phyloP scores from a whole-genome alignment of 73 alveolate species.

The Blepharisma stoltei region DNA sequence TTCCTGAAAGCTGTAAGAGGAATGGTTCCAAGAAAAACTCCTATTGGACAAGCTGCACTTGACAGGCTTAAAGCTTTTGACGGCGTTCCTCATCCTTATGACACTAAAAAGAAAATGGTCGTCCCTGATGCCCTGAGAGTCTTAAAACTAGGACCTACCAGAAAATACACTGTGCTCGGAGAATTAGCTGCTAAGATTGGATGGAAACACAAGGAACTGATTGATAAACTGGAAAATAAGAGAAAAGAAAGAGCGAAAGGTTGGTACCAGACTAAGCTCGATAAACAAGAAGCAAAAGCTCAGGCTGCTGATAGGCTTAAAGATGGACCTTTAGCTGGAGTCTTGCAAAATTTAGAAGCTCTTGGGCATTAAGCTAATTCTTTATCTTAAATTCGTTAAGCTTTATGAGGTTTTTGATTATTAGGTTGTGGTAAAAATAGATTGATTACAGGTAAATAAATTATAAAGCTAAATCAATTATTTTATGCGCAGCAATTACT shows the following conservation, averaged over 20 bases:
- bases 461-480: too few species aligned
- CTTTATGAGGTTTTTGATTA: too few species aligned
- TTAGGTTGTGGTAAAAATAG: too few species aligned
- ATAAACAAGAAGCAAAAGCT: slow-evolving; percentile 35
- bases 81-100: slow-evolving; percentile 98
- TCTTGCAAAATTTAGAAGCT: background rate
- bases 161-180: slow-evolving; percentile 80
- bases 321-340: background rate
- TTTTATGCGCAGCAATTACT: too few species aligned
- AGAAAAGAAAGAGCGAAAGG: slow-evolving; percentile 67
- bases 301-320: slow-evolving; percentile 34
- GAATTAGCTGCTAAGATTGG: slow-evolving; percentile 87
- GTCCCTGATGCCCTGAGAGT: slow-evolving; percentile 92
- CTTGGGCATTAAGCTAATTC: slow-evolving; percentile 1
- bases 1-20: slow-evolving; percentile 94
- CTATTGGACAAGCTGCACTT: slow-evolving; percentile 95
- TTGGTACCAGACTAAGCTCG: slow-evolving; percentile 45
- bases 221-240: slow-evolving; percentile 82
- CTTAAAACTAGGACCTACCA: slow-evolving; percentile 72
- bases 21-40: slow-evolving; percentile 92
- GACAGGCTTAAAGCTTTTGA: slow-evolving; percentile 71
- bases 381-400: too few species aligned
- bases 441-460: too few species aligned
- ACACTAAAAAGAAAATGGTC: slow-evolving; percentile 86
- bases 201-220: slow-evolving; percentile 83